Evolutionary conservation across 495 filamentous ascomycete species (phyloP).

Genomic region (Podospora pseudopauciseta): DNA sequence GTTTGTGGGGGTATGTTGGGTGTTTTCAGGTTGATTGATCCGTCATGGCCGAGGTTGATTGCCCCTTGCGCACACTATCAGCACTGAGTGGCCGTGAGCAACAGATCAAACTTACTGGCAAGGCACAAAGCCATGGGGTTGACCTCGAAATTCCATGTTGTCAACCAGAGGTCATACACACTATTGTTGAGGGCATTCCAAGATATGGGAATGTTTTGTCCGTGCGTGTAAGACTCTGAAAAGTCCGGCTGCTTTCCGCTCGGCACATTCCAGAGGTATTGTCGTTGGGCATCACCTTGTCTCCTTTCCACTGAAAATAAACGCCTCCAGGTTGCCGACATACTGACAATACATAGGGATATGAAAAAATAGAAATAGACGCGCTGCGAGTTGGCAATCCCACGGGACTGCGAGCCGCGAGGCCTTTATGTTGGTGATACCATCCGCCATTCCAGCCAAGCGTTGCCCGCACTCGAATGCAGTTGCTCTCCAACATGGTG

Average conservation of each 20-base stretch:
- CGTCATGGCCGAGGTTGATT: constrained; percentile 21
- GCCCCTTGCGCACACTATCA: constrained; percentile 9
- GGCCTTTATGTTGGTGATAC: neutral
- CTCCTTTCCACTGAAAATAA: neutral
- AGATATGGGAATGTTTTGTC: constrained; percentile 23
- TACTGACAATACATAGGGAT: neutral
- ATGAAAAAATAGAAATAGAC: constrained; percentile 1
- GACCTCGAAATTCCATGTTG: constrained; percentile 15
- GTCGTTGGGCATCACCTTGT: constrained; percentile 2
- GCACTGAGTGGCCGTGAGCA: neutral
- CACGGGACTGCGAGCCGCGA: constrained; percentile 1
- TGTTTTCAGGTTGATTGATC: constrained; percentile 15
- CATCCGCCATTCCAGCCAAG: neutral
- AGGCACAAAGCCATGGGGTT: constrained; percentile 17
- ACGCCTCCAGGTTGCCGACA: constrained; percentile 10
- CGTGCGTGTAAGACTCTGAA: constrained; percentile 14
- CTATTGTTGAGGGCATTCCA: constrained; percentile 26
- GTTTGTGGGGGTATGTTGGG: constrained; percentile 7
- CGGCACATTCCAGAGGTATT: constrained; percentile 20
- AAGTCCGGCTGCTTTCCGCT: constrained; percentile 19
- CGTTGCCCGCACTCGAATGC: neutral
- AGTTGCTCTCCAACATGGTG: constrained; percentile 5
- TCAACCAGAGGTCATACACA: constrained; percentile 25
- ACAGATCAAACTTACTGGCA: constrained; percentile 13
- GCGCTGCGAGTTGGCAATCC: neutral